Percentiles rank a stretch among this genome's conserved stretches.
These are phyloP conservation scores for Leptographium flavum DNA, from an alignment of 2,329 filamentous ascomycete species.

Conservation along the genomic window DNA sequence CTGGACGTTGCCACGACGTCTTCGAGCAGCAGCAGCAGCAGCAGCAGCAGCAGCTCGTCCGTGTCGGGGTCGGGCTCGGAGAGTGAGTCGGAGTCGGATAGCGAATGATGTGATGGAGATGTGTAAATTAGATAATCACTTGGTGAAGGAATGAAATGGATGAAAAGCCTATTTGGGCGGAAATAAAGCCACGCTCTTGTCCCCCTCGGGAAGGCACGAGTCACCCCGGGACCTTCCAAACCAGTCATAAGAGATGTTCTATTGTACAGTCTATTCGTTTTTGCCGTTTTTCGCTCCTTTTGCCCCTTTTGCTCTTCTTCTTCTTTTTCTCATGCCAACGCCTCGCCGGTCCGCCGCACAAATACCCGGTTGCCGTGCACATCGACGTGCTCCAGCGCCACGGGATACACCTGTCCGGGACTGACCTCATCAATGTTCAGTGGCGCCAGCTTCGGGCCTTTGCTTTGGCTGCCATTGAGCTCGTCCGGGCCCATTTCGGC, in stretches of 20 bases:
- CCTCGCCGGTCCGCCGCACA: constrained; percentile 19
- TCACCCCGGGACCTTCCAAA: too few species aligned
- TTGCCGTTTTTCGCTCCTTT: neutral
- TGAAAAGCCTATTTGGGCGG: neutral
- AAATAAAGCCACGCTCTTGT: neutral
- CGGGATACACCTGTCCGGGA: constrained; percentile 39
- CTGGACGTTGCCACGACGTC: constrained; percentile 4
- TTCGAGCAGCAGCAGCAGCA: constrained; percentile 7
- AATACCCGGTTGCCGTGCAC: constrained; percentile 29
- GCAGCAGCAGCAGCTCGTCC: neutral
- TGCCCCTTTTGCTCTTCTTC: neutral
- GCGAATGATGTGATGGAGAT: neutral
- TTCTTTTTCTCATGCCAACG: neutral
- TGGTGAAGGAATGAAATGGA: too few species aligned
- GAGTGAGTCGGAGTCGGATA: neutral
- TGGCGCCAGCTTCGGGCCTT: neutral
- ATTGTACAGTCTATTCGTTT: neutral
- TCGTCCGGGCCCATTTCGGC: constrained; percentile 26
- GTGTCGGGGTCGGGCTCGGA: constrained; percentile 2
- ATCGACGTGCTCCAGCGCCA: constrained; percentile 39
- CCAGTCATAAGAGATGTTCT: neutral
- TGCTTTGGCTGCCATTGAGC: constrained; percentile 13
- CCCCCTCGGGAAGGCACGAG: neutral
- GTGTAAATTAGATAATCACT: too few species aligned
- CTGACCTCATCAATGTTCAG: constrained; percentile 26